Percentiles rank a stretch among this genome's conserved stretches.
These are phyloP conservation scores for Penicillium sp. DNA, from an alignment of 2,329 filamentous ascomycete genomes.

Conservation along the genomic window DNA sequence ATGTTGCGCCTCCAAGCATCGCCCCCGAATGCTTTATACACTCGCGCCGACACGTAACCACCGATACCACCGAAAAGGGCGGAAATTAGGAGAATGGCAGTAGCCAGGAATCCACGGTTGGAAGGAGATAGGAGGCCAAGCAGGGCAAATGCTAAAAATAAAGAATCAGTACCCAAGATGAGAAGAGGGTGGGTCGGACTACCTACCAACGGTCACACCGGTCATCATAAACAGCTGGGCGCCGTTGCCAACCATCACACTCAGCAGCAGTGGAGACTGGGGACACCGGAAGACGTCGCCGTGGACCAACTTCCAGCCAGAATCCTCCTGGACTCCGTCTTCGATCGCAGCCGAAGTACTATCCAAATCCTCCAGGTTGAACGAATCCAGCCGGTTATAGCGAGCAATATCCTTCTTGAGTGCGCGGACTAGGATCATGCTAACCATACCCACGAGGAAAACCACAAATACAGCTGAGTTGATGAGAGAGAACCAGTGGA, in stretches of 20 bases:
- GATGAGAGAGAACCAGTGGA: slow-evolving; percentile 98
- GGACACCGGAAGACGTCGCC: slow-evolving; percentile 95
- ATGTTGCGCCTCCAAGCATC: slow-evolving; percentile 96
- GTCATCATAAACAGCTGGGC: slow-evolving; percentile 98
- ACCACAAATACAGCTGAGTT: slow-evolving; percentile 94
- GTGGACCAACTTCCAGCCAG: slow-evolving; percentile 97
- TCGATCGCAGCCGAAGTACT: slow-evolving; percentile 73
- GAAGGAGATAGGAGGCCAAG: slow-evolving; percentile 94
- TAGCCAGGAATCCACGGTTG: slow-evolving; percentile 89
- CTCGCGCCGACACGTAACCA: slow-evolving; percentile 81
- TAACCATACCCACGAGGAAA: slow-evolving; percentile 85
- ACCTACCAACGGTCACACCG: slow-evolving; percentile 75
- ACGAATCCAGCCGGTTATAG: slow-evolving; percentile 91
- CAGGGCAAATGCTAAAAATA: slow-evolving; percentile 68
- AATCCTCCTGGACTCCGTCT: slow-evolving; percentile 95
- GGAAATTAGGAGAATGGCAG: slow-evolving; percentile 89
- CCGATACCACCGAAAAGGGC: slow-evolving; percentile 90
- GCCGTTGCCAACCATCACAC: slow-evolving; percentile 86
- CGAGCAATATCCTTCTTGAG: slow-evolving; percentile 92
- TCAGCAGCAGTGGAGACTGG: slow-evolving; percentile 76
- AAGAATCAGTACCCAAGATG: slow-evolving; percentile 9
- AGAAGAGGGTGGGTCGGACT: background rate
- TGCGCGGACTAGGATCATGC: slow-evolving; percentile 84
- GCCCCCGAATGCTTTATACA: slow-evolving; percentile 93
- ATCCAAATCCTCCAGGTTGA: slow-evolving; percentile 84